phyloP scores from a whole-genome alignment of 345 rosid species.

The Balakata baccata region DNA sequence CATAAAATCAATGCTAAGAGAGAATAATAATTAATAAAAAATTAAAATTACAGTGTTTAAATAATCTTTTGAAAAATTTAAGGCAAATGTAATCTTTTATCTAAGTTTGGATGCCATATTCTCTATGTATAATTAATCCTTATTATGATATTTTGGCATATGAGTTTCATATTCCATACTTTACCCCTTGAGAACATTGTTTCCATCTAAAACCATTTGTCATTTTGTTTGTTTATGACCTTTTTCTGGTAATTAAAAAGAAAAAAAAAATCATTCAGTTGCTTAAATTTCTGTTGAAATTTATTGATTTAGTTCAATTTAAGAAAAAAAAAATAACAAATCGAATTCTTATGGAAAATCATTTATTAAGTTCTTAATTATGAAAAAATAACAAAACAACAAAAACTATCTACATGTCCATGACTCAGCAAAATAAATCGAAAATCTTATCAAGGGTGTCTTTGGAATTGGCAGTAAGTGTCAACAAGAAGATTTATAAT shows the following conservation, averaged over 20 bases:
- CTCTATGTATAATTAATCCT: too few species aligned
- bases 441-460: not conserved
- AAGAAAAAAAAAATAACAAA: too few species aligned
- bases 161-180: too few species aligned
- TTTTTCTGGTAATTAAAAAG: not conserved
- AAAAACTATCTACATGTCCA: not conserved
- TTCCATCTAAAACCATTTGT: not conserved
- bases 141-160: too few species aligned
- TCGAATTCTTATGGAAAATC: not conserved
- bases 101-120: too few species aligned
- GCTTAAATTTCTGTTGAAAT: not conserved
- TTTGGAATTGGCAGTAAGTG: too few species aligned
- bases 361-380: not conserved
- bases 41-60: too few species aligned
- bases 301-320: not conserved
- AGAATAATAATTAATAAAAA: too few species aligned
- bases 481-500: too few species aligned
- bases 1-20: too few species aligned
- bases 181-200: not conserved
- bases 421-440: not conserved
- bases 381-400: not conserved
- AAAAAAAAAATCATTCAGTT: not conserved
- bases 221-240: not conserved
- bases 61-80: too few species aligned
- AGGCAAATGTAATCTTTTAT: too few species aligned